Conservation (phyloP, 1,284 basidiomycete species). For the Sporisorium sorghi region DNA sequence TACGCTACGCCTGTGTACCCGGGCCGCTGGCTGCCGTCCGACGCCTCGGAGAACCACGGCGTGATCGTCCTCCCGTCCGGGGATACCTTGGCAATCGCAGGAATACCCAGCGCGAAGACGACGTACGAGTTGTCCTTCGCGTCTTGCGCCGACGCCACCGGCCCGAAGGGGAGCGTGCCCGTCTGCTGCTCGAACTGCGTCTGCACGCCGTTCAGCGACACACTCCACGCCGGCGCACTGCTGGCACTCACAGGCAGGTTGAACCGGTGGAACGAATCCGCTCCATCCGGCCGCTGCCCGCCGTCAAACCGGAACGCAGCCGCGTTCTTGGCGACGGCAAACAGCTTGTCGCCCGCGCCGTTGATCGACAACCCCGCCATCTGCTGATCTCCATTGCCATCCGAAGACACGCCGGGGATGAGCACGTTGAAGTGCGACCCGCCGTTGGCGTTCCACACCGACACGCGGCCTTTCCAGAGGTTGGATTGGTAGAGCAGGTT, state of each 20-base stretch:
- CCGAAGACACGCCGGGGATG: slow-evolving; percentile 57
- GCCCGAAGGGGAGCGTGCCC: slow-evolving; percentile 63
- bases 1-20: slow-evolving; percentile 65
- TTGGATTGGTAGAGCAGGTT: slow-evolving; percentile 65
- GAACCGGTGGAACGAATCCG: slow-evolving; percentile 64
- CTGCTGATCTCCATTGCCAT: slow-evolving; percentile 62
- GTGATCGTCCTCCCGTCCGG: slow-evolving; percentile 50
- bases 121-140: slow-evolving; percentile 65
- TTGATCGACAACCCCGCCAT: slow-evolving; percentile 64
- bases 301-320: slow-evolving; percentile 60
- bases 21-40: slow-evolving; percentile 61
- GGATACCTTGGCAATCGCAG: slow-evolving; percentile 64
- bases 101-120: slow-evolving; percentile 63
- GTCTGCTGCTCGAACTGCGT: slow-evolving; percentile 38
- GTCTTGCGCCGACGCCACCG: slow-evolving; percentile 64
- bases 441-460: slow-evolving; percentile 46
- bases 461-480: slow-evolving; percentile 61
- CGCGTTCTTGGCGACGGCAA: slow-evolving; percentile 62
- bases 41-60: slow-evolving; percentile 52
- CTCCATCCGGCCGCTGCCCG: slow-evolving; percentile 51
- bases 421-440: slow-evolving; percentile 55
- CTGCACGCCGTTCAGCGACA: slow-evolving; percentile 58
- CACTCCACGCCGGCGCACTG: slow-evolving; percentile 54
- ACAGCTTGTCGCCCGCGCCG: slow-evolving; percentile 54
- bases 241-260: slow-evolving; percentile 52